Percentiles rank a stretch among this genome's conserved stretches.
phyloP scores from a whole-genome alignment of 208 protist species.

The Crithidia brevicula region DNA sequence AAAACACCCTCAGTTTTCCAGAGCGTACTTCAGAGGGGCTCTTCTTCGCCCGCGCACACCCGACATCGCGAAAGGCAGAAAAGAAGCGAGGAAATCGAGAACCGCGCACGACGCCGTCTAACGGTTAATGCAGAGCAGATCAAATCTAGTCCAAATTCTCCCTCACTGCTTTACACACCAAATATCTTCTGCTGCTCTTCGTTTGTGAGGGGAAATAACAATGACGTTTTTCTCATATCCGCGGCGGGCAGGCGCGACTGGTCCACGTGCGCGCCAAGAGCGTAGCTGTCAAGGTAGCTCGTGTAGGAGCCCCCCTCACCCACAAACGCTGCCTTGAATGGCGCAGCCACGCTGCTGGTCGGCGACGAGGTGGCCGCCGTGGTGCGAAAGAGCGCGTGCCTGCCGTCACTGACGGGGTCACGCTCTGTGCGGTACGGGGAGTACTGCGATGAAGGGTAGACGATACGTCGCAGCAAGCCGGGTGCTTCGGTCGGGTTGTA shows the following conservation, averaged over 20 bases:
- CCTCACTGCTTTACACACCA: conserved; percentile 2
- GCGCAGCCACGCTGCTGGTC: neutral
- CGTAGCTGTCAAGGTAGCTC: conserved; percentile 35
- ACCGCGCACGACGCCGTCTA: too few relatives aligned
- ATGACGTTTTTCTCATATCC: neutral
- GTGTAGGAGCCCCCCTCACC: conserved; percentile 33
- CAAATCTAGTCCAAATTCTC: too few relatives aligned
- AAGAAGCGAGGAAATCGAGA: too few relatives aligned
- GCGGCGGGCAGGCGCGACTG: neutral
- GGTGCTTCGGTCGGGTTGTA: conserved; percentile 62
- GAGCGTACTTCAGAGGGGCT: too few relatives aligned
- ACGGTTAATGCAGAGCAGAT: too few relatives aligned
- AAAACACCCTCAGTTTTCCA: too few relatives aligned
- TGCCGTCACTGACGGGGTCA: conserved; percentile 50
- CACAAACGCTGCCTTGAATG: neutral
- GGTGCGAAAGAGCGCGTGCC: conserved; percentile 10
- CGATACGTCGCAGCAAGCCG: conserved; percentile 46
- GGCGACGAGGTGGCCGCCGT: conserved; percentile 4
- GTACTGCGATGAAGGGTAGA: conserved; percentile 75
- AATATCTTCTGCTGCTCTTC: conserved; percentile 34
- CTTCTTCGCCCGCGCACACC: too few relatives aligned
- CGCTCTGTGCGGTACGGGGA: conserved; percentile 65
- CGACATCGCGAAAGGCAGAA: too few relatives aligned
- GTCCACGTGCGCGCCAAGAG: conserved; percentile 1
- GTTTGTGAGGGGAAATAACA: conserved; percentile 17